Evolutionary conservation across 495 filamentous ascomycete species (phyloP), one percentile per base, ranked within the genome.

Genomic region (Clavariopsis aquatica): DNA sequence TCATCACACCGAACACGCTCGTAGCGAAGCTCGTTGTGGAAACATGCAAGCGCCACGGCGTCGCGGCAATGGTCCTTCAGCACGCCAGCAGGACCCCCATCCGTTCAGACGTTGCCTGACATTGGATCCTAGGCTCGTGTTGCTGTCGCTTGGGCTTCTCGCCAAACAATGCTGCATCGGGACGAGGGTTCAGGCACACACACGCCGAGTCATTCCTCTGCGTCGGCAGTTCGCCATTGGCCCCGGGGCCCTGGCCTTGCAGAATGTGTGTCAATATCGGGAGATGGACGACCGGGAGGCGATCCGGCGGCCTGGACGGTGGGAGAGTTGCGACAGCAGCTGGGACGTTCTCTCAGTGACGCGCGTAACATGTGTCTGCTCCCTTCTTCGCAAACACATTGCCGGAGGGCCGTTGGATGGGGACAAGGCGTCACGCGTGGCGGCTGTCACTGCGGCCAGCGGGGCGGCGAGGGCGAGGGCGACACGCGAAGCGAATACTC

Each of bases 221-320:
- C 47, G 47, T 51, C 47, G 47, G 19, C 52, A 56, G 28, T 26
- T 22, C 28, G 38, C 29, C 52, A 56, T 56, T 56, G 52, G 52
- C 52, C 34, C 52, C 27, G 24, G 28, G 6, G 7, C n/a, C 52
- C 52, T 12, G 52, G 47, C 4, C 13, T 5, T 1, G 19, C 47
- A 51, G 15, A 28, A 9, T 31, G 23, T 2, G 5, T 29, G 4
- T 20, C 52, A 23, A 54, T 54, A 54, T 38, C 52, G 27, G 52
- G 52, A 24, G 28, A 23, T 56, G 17, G 28, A 24, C 52, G 52
- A 51, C 47, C 26, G 19, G 47, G 47, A 51, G 47, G 5, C 8
- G 27, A 38, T 34, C 52, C 52, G 34, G 29, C 17, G 20, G 52
- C 52, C 52, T 41, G 52, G 52, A 41, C 52, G 19, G 15, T 56